Conservation (phyloP, 2,329 filamentous ascomycete genomes). For the Cercospora citrullina region DNA sequence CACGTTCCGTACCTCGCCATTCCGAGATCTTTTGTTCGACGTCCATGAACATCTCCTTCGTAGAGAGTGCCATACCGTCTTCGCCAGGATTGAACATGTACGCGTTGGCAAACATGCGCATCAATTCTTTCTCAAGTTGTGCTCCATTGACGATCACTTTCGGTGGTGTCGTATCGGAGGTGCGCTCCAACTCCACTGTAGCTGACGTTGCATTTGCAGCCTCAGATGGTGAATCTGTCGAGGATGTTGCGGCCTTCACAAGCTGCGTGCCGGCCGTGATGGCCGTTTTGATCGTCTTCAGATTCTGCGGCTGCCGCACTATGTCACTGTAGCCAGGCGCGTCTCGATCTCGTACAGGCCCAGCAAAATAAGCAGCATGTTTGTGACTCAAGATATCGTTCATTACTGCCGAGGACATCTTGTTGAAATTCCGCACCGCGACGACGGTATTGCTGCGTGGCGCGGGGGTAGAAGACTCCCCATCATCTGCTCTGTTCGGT, state of each 20-base stretch:
- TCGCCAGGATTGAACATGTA: constrained; percentile 98
- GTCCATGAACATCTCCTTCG: constrained; percentile 84
- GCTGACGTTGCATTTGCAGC: constrained; percentile 46
- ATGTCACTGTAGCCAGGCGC: constrained; percentile 55
- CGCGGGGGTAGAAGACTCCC: constrained; percentile 25
- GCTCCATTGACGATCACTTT: constrained; percentile 89
- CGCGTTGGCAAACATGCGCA: constrained; percentile 96
- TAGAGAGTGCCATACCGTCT: constrained; percentile 83
- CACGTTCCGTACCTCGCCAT: constrained; percentile 63
- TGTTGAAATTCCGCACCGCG: constrained; percentile 52
- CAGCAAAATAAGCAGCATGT: constrained; percentile 53
- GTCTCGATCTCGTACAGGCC: constrained; percentile 52
- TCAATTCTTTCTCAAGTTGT: constrained; percentile 88
- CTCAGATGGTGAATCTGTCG: constrained; percentile 57
- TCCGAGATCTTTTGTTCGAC: constrained; percentile 69
- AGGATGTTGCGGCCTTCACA: constrained; percentile 52
- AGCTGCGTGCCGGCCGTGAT: constrained; percentile 56
- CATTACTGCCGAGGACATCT: constrained; percentile 51
- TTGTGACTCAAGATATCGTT: constrained; percentile 55
- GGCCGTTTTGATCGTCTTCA: constrained; percentile 53
- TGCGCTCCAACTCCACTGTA: constrained; percentile 64
- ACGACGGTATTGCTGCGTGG: constrained; percentile 41
- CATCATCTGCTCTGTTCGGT: constrained; percentile 24
- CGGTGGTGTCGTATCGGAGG: constrained; percentile 77
- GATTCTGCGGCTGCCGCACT: constrained; percentile 53